Evolutionary conservation across 495 filamentous ascomycete species (phyloP).

Genomic region (Bathelium albidoporum): DNA sequence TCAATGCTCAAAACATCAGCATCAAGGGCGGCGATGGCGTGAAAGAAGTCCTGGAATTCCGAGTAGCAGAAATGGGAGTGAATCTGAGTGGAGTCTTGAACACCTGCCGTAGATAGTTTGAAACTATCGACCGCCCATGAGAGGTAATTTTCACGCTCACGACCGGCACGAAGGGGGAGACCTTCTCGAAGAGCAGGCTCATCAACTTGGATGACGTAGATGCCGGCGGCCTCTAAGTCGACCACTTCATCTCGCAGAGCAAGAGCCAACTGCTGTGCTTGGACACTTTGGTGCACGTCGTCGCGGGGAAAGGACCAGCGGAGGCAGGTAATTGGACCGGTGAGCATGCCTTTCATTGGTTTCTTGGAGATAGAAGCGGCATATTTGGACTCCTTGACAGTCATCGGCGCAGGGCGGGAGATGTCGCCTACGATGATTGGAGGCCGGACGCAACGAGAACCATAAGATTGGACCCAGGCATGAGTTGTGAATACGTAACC

Average conservation of each 20-base stretch:
- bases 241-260: slow-evolving; percentile 96
- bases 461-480: slow-evolving; percentile 97
- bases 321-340: slow-evolving; percentile 94
- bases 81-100: slow-evolving; percentile 90
- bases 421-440: slow-evolving; percentile 98
- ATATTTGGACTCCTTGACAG: slow-evolving; percentile 99
- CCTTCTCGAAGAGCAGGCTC: slow-evolving; percentile 98
- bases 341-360: slow-evolving; percentile 99
- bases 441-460: slow-evolving; percentile 93
- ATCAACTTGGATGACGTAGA: slow-evolving; percentile 97
- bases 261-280: slow-evolving; percentile 96
- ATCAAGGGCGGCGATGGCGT: slow-evolving; percentile 95
- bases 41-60: slow-evolving; percentile 99
- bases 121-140: slow-evolving; percentile 95
- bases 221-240: slow-evolving; percentile 91
- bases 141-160: slow-evolving; percentile 90
- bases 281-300: slow-evolving; percentile 95
- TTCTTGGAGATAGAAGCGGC: slow-evolving; percentile 91
- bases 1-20: slow-evolving; percentile 97
- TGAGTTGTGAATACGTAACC: slow-evolving; percentile 99
- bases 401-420: slow-evolving; percentile 92
- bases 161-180: slow-evolving; percentile 85
- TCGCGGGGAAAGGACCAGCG: slow-evolving; percentile 99
- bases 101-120: slow-evolving; percentile 84
- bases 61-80: slow-evolving; percentile 99